A percentile compares a stretch with the other conserved stretches of the same genome.
Conservation (phyloP, 129 eudicot species). For the Lonicera japonica region DNA sequence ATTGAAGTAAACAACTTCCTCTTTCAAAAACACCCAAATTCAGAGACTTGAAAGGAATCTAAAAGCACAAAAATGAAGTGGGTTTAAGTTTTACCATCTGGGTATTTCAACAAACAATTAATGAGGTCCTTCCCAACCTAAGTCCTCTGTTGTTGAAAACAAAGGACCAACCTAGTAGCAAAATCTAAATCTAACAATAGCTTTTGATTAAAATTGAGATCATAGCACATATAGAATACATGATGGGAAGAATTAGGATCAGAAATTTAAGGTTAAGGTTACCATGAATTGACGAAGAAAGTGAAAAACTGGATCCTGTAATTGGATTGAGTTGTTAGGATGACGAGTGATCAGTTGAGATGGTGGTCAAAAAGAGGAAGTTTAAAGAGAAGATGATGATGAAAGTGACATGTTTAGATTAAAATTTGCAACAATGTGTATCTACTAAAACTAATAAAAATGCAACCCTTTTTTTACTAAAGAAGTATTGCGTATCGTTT, state of each 20-base stretch:
- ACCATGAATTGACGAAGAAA: not conserved
- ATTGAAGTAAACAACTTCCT: not conserved
- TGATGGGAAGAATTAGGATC: not conserved
- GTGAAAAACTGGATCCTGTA: not conserved
- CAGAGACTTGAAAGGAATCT: constrained; percentile 2
- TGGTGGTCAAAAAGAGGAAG: constrained; percentile 1
- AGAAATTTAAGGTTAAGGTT: not conserved
- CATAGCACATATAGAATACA: too few species aligned
- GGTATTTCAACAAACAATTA: not conserved
- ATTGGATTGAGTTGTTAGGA: not conserved
- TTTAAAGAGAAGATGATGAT: not conserved
- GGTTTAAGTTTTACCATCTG: not conserved
- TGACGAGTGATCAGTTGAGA: not conserved
- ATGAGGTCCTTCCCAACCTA: not conserved
- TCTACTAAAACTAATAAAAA: too few species aligned
- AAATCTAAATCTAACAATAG: not conserved
- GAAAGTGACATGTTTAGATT: too few species aligned
- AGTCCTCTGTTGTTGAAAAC: not conserved
- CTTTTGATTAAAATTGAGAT: not conserved
- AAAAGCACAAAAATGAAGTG: not conserved
- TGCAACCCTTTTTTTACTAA: too few species aligned
- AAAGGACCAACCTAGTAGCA: not conserved
- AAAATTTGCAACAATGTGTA: too few species aligned
- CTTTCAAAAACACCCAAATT: not conserved
- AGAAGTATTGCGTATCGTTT: too few species aligned